These are phyloP conservation scores for Coniferiporia weirii DNA, from an alignment of 1,284 basidiomycete genomes.

Conservation along the genomic window DNA sequence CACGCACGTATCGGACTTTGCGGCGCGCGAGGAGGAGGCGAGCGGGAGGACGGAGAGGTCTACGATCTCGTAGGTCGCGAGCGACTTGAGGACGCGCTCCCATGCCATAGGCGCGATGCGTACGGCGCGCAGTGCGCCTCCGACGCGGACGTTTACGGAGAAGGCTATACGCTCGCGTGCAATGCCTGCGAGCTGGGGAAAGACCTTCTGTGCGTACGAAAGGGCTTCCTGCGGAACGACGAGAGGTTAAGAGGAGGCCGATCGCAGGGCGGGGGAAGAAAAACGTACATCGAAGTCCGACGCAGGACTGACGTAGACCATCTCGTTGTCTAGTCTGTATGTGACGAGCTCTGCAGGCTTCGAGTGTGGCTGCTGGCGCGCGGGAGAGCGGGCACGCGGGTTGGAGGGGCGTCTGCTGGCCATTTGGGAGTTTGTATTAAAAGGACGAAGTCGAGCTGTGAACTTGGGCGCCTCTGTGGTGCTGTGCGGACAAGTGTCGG, in stretches of 20 bases:
- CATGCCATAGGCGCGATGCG: constrained; percentile 56
- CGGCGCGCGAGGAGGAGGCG: not conserved
- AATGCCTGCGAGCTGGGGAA: constrained; percentile 38
- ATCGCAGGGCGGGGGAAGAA: not conserved
- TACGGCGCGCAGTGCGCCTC: constrained; percentile 32
- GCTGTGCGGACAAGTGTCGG: no score
- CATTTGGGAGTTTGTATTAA: no score
- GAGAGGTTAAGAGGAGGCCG: not conserved
- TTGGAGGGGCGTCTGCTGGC: not conserved
- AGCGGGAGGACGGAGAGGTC: constrained; percentile 36
- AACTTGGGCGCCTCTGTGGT: no score
- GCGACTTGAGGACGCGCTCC: constrained; percentile 37
- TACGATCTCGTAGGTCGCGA: constrained; percentile 51
- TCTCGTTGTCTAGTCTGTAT: constrained; percentile 39
- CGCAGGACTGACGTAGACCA: constrained; percentile 51
- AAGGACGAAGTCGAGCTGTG: no score
- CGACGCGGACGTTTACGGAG: constrained; percentile 33
- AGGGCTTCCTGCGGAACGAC: constrained; percentile 44
- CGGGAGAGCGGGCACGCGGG: not conserved
- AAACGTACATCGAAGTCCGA: constrained; percentile 40
- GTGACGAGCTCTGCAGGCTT: constrained; percentile 40
- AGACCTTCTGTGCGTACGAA: constrained; percentile 44
- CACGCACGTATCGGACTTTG: constrained; percentile 8
- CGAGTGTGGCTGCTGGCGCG: not conserved
- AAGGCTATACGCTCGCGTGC: constrained; percentile 42